Base-by-base conservation (phyloP, 78 protist genomes). In the Acrasis kona region DNA sequence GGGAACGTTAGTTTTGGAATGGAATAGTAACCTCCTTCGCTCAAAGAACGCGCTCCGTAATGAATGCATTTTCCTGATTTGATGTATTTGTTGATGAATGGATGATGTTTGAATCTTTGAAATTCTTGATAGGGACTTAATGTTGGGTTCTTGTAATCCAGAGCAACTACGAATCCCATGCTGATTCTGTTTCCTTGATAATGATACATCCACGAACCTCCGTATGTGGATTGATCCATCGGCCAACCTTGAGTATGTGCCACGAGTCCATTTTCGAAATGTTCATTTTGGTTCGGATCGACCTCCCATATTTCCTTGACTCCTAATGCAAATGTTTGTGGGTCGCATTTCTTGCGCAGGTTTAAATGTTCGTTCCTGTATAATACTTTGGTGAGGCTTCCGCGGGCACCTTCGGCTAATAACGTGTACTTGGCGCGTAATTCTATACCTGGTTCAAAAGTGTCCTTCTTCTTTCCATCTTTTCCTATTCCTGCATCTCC, bases 161-260 rank as follows among this genome's bases (percentile, higher is more conserved):
- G 95, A 28, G 96, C 95, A 4, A 84, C 83, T 34, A 93, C 97
- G 35, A 83, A 88, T 64, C 98, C 98, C 41, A 89, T 41, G 36
- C 87, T 41, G 27, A 95, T 87, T 12, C 72, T 32, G 7, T 81
- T 78, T 74, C n/a, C 78, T 42, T 85, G 92, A 58, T 75, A 8
- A 81, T 96, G 99, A 85, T 96, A 96, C 64, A 90, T 38, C 69
- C 92, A 95, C 19, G 94, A 74, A n/a, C 99, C 99, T 35, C 97
- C 97, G 58, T 82, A 91, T 3, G 94, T 84, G n/a, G 61, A n/a
- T 7, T 27, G 19, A 37, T 58, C 79, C 41, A 84, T 7, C 30
- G 99, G 99, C 92, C 94, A 93, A 2, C 99, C 98, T 0, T 78
- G n/a, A n/a, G 96, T 85, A 80, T 92, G 98, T 64, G 74, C 67